Base-by-base conservation (phyloP, 805 yeast species). In the Isabelozyma gotoi region DNA sequence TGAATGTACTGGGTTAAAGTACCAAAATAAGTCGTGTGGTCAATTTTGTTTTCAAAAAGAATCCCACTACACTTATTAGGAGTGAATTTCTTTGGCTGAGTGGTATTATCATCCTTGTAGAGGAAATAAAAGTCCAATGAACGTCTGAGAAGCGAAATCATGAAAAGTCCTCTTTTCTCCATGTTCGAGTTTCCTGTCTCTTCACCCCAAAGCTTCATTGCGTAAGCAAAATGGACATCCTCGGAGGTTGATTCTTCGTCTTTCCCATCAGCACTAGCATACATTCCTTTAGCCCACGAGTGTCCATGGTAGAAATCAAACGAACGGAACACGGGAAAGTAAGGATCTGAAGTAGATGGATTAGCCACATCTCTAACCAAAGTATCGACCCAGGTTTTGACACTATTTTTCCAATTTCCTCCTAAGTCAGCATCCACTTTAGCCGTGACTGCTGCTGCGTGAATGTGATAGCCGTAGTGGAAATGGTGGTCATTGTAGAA, bases 261-360 rank as follows among this genome's bases (percentile, higher is more conserved):
- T 50, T 82, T 80, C 33, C 91, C 90, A 57, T 83, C 88, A 2
- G 77, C 80, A 36, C 79, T 71, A 10, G 73, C 77, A 53, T 75
- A 78, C 17, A 85, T 56, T 2, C 92, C 92, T 48, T 78, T 76
- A 7, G 91, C 90, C 82, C 87, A 83, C 20, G 86, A 78, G 56
- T 85, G 92, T 6, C 92, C 91, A 49, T 71, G 65, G 62, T 62
- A 85, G 80, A 86, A 85, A 59, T 85, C 90, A 62, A 85, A 85
- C 43, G 73, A 68, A 46, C 91, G 73, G 35, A 73, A 80, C 8
- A 74, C 78, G 2, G 92, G 91, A 71, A 83, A 85, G 47, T 73
- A 75, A 1, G 57, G 32, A 50, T 82, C 87, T 14, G 62, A 60
- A 3, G 55, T 49, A 12, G 77, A 66, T 3, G 90, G 88, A 53